These are phyloP conservation scores for Sclerotinia sclerotiorum DNA, from an alignment of 2,329 filamentous ascomycete species.

Conservation along the genomic window DNA sequence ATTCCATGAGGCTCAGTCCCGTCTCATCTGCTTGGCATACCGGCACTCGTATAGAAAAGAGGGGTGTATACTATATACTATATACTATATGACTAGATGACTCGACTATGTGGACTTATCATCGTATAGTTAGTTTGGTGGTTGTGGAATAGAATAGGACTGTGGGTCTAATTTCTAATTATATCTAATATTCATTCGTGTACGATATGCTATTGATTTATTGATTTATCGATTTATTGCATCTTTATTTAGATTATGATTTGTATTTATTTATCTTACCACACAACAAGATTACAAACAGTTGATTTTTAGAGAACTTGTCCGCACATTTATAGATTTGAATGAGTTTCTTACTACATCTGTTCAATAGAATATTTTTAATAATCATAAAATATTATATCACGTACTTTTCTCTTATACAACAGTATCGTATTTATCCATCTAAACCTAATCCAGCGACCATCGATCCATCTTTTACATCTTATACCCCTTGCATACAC, in stretches of 20 bases:
- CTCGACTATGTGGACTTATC: not conserved
- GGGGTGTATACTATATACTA: not conserved
- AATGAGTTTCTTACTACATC: not conserved
- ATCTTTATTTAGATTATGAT: not conserved
- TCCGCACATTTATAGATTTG: no score
- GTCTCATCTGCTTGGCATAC: not conserved
- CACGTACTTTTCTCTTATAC: no score
- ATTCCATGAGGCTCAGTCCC: not conserved
- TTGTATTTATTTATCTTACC: not conserved
- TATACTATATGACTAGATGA: slow-evolving; percentile 2
- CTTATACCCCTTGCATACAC: not conserved
- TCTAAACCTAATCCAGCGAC: not conserved
- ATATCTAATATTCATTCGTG: not conserved
- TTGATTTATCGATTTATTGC: not conserved
- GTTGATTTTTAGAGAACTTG: no score
- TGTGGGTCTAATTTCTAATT: not conserved
- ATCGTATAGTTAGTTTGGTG: not conserved
- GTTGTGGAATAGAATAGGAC: not conserved
- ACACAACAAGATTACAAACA: not conserved
- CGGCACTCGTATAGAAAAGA: not conserved
- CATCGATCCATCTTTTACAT: not conserved
- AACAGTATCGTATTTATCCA: not conserved
- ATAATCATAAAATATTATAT: no score
- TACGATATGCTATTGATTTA: not conserved
- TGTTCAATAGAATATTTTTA: not conserved